phyloP scores from a whole-genome alignment of 2,329 filamentous ascomycete genomes.

The Xylaria sp. region DNA sequence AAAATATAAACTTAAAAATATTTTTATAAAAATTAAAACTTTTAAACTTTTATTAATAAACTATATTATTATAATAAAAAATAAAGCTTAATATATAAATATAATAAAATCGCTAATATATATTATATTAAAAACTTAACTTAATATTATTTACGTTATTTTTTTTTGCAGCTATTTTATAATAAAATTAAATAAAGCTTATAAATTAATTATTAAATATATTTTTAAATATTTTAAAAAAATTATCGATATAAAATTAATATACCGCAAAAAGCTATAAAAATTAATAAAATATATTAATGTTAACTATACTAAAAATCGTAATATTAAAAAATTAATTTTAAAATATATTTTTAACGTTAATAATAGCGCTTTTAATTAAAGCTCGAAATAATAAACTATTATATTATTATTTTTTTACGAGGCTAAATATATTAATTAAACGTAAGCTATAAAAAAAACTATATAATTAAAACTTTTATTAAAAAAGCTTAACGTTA shows the following conservation, averaged over 20 bases:
- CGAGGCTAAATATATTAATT: background rate
- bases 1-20: too few species aligned
- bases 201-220: background rate
- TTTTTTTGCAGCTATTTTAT: background rate
- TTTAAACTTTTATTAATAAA: background rate
- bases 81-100: constrained; percentile 8
- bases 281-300: background rate
- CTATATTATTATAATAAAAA: background rate
- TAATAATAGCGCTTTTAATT: too few species aligned
- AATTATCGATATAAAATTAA: background rate
- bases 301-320: too few species aligned
- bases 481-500: constrained; percentile 1
- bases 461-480: background rate
- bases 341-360: background rate
- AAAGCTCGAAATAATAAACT: background rate
- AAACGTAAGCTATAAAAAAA: constrained; percentile 5
- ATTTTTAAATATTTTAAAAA: constrained; percentile 7
- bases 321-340: background rate
- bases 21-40: background rate
- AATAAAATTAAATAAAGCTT: background rate
- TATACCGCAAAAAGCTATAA: background rate
- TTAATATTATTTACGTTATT: background rate
- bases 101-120: background rate
- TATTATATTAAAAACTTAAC: too few species aligned
- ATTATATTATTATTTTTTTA: too few species aligned